These are phyloP conservation scores for Grammothele lineata DNA, from an alignment of 768 basidiomycete genomes.

Conservation along the genomic window DNA sequence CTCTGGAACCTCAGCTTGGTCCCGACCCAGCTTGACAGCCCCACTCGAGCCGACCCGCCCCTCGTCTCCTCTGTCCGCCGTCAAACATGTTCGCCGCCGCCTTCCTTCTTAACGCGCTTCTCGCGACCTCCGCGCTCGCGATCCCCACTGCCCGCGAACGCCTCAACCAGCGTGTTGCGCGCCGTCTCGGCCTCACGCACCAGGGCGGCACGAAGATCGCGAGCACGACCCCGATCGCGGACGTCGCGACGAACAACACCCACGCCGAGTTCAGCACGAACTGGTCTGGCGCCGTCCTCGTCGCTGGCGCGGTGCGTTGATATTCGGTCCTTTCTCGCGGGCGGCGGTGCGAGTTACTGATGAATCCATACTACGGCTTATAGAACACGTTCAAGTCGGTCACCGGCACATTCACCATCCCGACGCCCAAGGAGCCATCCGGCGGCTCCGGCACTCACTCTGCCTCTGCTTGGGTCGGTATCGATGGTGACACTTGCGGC, in stretches of 20 bases:
- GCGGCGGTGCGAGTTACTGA: not conserved
- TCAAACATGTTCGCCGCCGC: slow-evolving; percentile 17
- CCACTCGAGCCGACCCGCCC: not conserved
- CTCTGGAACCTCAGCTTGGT: not conserved
- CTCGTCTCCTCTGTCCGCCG: not conserved
- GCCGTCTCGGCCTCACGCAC: slow-evolving; percentile 18
- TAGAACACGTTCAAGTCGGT: slow-evolving; percentile 32
- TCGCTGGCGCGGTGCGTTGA: slow-evolving; percentile 22
- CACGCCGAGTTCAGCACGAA: slow-evolving; percentile 29
- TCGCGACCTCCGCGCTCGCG: slow-evolving; percentile 22
- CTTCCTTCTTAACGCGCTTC: slow-evolving; percentile 20
- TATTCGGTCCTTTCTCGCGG: not conserved
- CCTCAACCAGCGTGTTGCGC: slow-evolving; percentile 17
- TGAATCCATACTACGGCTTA: not conserved
- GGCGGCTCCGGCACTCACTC: slow-evolving; percentile 25
- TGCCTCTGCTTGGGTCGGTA: slow-evolving; percentile 34
- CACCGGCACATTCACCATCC: slow-evolving; percentile 33
- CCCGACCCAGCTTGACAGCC: not conserved
- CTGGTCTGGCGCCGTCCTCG: slow-evolving; percentile 34
- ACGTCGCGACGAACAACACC: slow-evolving; percentile 14
- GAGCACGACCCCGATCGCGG: not conserved
- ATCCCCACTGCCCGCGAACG: slow-evolving; percentile 19
- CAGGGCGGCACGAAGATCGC: slow-evolving; percentile 1
- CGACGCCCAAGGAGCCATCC: slow-evolving; percentile 23
- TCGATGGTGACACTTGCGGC: slow-evolving; percentile 34